A percentile compares a stretch with the other conserved stretches of the same genome.
These are phyloP conservation scores for Mallotus nudiflorus DNA, from an alignment of 345 rosid genomes.

Conservation along the genomic window DNA sequence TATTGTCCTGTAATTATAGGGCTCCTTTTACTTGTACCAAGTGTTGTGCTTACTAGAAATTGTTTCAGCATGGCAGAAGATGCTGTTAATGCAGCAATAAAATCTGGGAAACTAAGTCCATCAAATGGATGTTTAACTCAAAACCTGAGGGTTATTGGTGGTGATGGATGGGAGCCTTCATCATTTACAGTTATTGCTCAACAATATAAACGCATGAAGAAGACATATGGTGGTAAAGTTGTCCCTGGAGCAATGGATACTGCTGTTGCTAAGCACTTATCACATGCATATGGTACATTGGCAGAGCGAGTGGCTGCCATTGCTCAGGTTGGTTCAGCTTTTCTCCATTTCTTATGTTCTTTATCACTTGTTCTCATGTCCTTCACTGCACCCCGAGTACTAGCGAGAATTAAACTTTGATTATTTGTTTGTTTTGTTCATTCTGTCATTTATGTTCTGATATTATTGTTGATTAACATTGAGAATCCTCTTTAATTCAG, in stretches of 20 bases:
- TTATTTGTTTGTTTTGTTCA: not conserved
- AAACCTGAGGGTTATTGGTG: slow-evolving; percentile 67
- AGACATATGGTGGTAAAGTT: slow-evolving; percentile 62
- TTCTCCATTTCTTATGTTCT: not conserved
- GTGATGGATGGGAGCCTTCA: slow-evolving; percentile 91
- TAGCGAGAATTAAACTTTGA: not conserved
- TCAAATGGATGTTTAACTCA: slow-evolving; percentile 62
- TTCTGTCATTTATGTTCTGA: not conserved
- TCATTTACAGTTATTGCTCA: slow-evolving; percentile 82
- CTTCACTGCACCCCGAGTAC: not conserved
- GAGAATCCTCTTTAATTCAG: slow-evolving; percentile 32
- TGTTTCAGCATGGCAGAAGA: slow-evolving; percentile 98
- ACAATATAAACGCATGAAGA: slow-evolving; percentile 87
- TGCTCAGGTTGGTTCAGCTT: slow-evolving; percentile 69
- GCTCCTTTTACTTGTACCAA: not conserved
- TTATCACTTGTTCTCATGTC: not conserved
- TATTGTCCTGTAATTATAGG: not conserved
- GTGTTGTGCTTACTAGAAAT: slow-evolving; percentile 28
- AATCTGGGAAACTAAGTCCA: slow-evolving; percentile 78
- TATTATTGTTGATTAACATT: slow-evolving; percentile 1
- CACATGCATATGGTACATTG: slow-evolving; percentile 84
- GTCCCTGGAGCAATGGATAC: slow-evolving; percentile 95
- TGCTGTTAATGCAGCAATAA: slow-evolving; percentile 87
- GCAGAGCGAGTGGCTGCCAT: slow-evolving; percentile 84
- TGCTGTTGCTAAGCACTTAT: slow-evolving; percentile 82